Evolutionary conservation across 257 asterid species (phyloP).

Genomic region (Solanum piurae): DNA sequence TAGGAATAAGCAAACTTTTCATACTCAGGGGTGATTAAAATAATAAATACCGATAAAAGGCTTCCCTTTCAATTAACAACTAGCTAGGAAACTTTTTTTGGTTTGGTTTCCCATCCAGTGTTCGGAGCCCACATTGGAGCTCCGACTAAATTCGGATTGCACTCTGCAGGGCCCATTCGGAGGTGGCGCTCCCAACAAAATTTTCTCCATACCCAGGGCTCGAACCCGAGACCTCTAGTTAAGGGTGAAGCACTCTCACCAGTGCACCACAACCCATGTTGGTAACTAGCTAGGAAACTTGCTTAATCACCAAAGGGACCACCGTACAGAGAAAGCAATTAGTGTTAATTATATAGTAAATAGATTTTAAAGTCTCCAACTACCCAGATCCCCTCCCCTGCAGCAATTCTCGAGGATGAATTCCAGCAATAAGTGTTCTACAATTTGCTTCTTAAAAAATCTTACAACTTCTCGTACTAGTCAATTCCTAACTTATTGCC

Average conservation of each 20-base stretch:
- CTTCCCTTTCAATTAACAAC: neutral
- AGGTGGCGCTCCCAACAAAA: no score
- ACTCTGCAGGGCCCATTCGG: no score
- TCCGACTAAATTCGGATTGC: no score
- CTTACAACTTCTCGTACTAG: neutral
- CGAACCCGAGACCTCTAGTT: no score
- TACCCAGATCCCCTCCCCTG: neutral
- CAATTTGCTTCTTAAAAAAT: neutral
- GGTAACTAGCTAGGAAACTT: neutral
- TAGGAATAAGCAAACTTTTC: neutral
- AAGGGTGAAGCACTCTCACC: no score
- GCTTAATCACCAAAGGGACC: neutral
- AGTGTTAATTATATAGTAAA: neutral
- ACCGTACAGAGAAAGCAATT: neutral
- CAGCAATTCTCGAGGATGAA: neutral
- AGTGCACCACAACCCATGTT: no score
- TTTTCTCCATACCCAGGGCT: no score
- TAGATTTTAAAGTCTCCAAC: neutral
- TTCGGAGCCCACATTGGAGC: no score
- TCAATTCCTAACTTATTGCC: neutral
- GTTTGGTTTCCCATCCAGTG: no score
- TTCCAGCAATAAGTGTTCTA: neutral
- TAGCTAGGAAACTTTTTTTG: neutral
- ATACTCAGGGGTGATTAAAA: neutral
- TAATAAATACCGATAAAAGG: neutral